Conservation (phyloP, 2,329 filamentous ascomycete species). For the Fusarium udum region DNA sequence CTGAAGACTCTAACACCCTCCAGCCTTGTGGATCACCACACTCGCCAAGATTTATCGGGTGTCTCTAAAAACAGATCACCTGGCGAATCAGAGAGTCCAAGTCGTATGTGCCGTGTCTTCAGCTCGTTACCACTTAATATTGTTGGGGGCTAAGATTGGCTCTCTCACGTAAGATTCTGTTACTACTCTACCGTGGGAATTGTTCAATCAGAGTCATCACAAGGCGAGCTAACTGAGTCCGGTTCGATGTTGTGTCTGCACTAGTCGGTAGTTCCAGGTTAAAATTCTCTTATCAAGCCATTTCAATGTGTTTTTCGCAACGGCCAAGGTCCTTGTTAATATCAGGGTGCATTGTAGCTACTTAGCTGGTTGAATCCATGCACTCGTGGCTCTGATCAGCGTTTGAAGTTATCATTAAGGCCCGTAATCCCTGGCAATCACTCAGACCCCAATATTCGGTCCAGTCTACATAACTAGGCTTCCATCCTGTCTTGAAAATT, state of each 20-base stretch:
- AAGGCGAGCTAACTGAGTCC: background rate
- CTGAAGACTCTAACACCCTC: background rate
- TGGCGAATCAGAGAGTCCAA: background rate
- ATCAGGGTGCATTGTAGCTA: background rate
- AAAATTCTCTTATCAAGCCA: slow-evolving; percentile 4
- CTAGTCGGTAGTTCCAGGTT: background rate
- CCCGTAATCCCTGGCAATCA: background rate
- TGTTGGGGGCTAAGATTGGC: slow-evolving; percentile 13
- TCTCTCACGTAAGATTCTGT: slow-evolving; percentile 23
- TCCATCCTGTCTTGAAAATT: background rate
- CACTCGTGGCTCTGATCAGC: background rate
- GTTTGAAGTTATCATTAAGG: background rate
- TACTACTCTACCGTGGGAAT: background rate
- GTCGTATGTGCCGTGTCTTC: background rate
- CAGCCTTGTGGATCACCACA: slow-evolving; percentile 12
- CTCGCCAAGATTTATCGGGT: slow-evolving; percentile 4
- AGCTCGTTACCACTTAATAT: background rate
- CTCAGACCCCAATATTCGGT: background rate
- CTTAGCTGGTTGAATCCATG: background rate
- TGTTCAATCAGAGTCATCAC: background rate
- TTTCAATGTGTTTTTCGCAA: background rate
- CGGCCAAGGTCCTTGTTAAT: background rate
- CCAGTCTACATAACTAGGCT: background rate
- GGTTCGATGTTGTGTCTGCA: background rate
- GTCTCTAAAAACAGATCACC: background rate